Evolutionary conservation across 495 filamentous ascomycete species (phyloP), one percentile per base, ranked within the genome.

Genomic region (Penicillium cinerascens): DNA sequence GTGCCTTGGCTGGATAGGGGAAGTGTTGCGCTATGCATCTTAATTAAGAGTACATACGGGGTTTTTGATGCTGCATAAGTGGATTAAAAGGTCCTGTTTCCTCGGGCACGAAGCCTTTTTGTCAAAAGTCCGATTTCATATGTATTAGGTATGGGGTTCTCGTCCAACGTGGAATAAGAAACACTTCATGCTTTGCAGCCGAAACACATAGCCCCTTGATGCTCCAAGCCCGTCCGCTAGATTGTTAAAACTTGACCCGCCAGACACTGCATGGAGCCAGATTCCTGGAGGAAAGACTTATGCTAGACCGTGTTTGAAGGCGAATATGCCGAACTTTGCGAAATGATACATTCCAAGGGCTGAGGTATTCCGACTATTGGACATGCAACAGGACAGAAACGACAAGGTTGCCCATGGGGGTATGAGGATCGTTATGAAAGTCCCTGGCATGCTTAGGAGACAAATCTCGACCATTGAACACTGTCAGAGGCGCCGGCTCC

Each of bases 371-470:
- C 25, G 13, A 38, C 21, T 35, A 49, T 46, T 38, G 36, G 23
- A 6, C 25, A 15, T 15, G 2, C 13, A 8, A 49, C 25, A 25
- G 18, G 1, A 48, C n/a, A 15, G 15, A 48, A 40, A 21, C n/a
- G 18, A 35, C 15, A 37, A 17, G 22, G 29, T 27, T 26, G 37
- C 8, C 18, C 35, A n/a, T 10, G 21, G 35, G 22, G 7, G n/a
- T n/a, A n/a, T 38, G 10, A 3, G 18, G 18, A 23, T 1, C 6
- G 33, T n/a, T 44, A 15, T 2, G 3, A 2, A 22, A 35, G 51
- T 53, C 47, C 45, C 58, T 61, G 58, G 54, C 52, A 61, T 64
- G 47, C 44, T 25, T 48, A 2, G 44, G 49, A 17, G 47, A 33
- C 20, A 47, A 41, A 23, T 50, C 54, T 44, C 33, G 41, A 45